These are phyloP conservation scores for Cryoendolithus antarcticus DNA, from an alignment of 2,329 filamentous ascomycete genomes.

Conservation along the genomic window DNA sequence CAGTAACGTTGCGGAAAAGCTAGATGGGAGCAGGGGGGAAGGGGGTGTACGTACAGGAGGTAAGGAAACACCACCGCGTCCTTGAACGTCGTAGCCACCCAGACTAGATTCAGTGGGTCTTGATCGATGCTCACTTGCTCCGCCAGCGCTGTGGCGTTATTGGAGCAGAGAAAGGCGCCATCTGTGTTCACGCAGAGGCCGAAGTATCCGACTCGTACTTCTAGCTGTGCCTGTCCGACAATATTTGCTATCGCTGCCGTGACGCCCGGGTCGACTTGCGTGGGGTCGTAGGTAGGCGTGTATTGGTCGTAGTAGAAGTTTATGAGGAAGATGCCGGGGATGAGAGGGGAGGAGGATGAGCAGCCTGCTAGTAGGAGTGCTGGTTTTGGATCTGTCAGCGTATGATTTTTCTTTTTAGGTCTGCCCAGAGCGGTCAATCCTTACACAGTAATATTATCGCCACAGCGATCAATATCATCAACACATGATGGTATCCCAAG, in stretches of 20 bases:
- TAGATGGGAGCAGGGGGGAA: not conserved
- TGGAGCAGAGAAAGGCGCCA: constrained; percentile 86
- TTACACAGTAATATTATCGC: constrained; percentile 91
- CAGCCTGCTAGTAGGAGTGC: constrained; percentile 88
- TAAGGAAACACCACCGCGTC: constrained; percentile 98
- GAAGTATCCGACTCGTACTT: constrained; percentile 93
- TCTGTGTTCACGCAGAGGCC: constrained; percentile 93
- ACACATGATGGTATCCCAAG: constrained; percentile 66
- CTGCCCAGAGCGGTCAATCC: too few relatives aligned
- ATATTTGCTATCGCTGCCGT: constrained; percentile 80
- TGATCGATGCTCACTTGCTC: constrained; percentile 82
- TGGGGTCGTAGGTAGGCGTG: constrained; percentile 64
- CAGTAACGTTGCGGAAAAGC: not conserved
- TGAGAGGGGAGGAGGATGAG: constrained; percentile 88
- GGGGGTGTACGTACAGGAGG: constrained; percentile 54
- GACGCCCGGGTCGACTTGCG: constrained; percentile 84
- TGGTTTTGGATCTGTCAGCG: constrained; percentile 28
- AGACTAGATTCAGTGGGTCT: constrained; percentile 92
- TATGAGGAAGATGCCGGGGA: constrained; percentile 92
- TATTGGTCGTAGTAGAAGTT: constrained; percentile 94
- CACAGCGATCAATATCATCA: constrained; percentile 93
- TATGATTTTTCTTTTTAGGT: too few relatives aligned
- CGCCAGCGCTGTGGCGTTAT: constrained; percentile 88
- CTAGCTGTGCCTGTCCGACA: constrained; percentile 68
- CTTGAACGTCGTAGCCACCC: constrained; percentile 94